Conservation (phyloP, 2,329 filamentous ascomycete species). For the Diaporthe velutina region DNA sequence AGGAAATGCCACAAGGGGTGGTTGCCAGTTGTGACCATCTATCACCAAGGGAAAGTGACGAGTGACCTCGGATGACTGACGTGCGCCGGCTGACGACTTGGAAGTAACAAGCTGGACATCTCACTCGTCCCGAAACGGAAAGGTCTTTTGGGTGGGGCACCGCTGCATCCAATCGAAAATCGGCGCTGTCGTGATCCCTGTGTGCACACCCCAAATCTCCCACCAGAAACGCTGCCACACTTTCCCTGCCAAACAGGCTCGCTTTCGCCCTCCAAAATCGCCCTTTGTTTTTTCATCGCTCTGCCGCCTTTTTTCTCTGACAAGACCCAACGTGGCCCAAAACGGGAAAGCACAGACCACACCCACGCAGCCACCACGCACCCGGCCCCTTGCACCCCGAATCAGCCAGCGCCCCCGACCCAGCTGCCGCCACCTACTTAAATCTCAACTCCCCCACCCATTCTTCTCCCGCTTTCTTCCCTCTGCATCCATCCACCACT, state of each 20-base stretch:
- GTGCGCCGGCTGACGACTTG: not conserved
- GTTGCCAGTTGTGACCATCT: not conserved
- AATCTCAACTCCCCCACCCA: conserved; percentile 59
- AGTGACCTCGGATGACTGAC: not conserved
- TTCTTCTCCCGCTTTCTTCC: conserved; percentile 51
- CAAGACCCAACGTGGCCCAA: conserved; percentile 41
- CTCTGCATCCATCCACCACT: conserved; percentile 48
- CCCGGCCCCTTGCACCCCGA: conserved; percentile 43
- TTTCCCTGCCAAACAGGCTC: conserved; percentile 44
- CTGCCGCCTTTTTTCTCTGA: conserved; percentile 44
- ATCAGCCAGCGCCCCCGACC: conserved; percentile 52
- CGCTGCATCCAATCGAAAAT: conserved; percentile 47
- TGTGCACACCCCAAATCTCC: conserved; percentile 40
- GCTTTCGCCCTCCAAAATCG: conserved; percentile 37
- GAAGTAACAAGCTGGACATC: not conserved
- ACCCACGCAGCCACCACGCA: conserved; percentile 33
- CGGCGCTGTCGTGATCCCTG: conserved; percentile 27
- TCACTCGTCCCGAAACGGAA: conserved; percentile 38
- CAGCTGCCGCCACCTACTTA: conserved; percentile 50
- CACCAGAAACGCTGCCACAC: conserved; percentile 39
- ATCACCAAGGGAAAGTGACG: not conserved
- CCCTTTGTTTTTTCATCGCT: conserved; percentile 45
- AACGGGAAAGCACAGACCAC: conserved; percentile 44
- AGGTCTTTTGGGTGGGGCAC: conserved; percentile 39
- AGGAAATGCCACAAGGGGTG: not conserved